Evolutionary conservation across 176 grass and related monocot species (phyloP), one percentile per base, ranked within the genome.

Genomic region (Cocos nucifera): DNA sequence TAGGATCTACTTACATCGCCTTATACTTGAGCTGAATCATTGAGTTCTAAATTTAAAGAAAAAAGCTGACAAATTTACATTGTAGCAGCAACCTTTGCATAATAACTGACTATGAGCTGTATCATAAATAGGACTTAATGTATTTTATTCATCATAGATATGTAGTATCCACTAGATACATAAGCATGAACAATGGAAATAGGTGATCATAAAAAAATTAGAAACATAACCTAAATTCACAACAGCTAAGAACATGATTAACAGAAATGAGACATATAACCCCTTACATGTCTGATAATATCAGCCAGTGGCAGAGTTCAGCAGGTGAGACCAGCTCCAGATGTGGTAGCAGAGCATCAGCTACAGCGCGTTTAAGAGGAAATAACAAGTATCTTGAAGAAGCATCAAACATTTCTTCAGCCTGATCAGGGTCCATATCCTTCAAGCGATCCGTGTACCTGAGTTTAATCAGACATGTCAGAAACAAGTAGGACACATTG

Each of bases 401-500:
- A 44, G 82, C 78, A 78, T 97, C 87, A 97, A 97, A 91, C 65
- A 97, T 73, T 74, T 97, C 87, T 74, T 97, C 92, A 57, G 92
- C 87, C 92, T 91, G 81, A 69, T 80, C 71, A 53, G 84, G 81
- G 53, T 97, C 73, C 55, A 88, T 58, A 69, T 97, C 69, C 66
- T 82, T 73, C 66, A 97, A 64, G 55, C 78, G 75, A 77, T 97
- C 87, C 14, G 92, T 91, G 72, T 97, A 97, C 84, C 92, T 91
- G 74, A 75, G 68, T 62, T 54, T 57, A 30, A 35, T 19, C 60
- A 63, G 15, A 69, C 19, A 51, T 18, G 65, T 15, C 15, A 75
- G 35, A 48, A 65, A 15, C 22, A 65, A 6, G 22, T 61, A 61
- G 26, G 7, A 25, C n/a, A 51, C 27, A 53, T 54, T 17, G 23